Evolutionary conservation across 345 rosid genomes (phyloP), one percentile per base, ranked within the genome.

Genomic region (Hibiscus trionum): DNA sequence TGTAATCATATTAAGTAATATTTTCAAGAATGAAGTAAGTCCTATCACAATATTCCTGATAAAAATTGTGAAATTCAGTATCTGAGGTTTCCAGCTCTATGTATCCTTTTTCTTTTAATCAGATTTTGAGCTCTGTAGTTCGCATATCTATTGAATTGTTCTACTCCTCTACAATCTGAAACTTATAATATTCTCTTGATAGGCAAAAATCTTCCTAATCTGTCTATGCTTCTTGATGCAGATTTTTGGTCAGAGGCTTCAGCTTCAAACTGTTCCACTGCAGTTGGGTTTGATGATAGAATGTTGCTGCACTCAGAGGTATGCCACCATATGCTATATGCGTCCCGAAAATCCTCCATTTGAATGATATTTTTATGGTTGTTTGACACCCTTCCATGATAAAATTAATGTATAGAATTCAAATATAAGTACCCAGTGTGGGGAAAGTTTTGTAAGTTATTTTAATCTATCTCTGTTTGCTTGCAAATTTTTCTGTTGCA

Each of bases 241-340:
- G 90, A 62, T 31, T 52, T 57, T 50, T 70, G 31, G 49, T 27
- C 50, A 9, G 82, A 81, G 77, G 58, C 37, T 75, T 80, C 83
- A 70, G 67, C 82, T 33, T 75, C 79, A 31, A 77, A 76, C 65
- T 71, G 83, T 81, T 65, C 81, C 49, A 90, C 97, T 7, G 95
- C 82, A 37, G 79, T 95, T 76, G 99, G 93, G 27, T 92, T 95
- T 77, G 99, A 95, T 72, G 88, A 91, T 82, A 90, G 96, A 77
- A 88, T 91, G 98, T 73, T 94, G 92, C 84, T 92, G 61, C 99
- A 95, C 79, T 88, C 92, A 79, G 97, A 92, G 80, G 99, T 90
- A 91, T 74, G 86, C n/a, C 53, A 7, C 56, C 15, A 21, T 57
- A 29, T 58, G 31, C 10, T 69, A 44, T 56, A n/a, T 61, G 24